Conservation (phyloP, 768 basidiomycete species). For the Tricholoma saponaceum region DNA sequence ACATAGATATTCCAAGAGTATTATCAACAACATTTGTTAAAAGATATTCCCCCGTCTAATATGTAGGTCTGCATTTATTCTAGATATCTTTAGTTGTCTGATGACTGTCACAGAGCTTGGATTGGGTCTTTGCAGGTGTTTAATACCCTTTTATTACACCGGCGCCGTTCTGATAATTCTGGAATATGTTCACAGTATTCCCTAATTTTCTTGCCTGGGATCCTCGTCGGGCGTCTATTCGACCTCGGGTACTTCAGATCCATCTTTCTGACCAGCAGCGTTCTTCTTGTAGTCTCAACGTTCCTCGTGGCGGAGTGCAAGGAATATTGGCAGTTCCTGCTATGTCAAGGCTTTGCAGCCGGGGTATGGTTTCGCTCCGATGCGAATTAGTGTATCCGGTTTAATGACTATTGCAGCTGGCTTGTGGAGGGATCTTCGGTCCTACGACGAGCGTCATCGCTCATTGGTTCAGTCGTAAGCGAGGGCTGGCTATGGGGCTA, state of each 20-base stretch:
- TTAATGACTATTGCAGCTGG: background rate
- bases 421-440: conserved; percentile 3
- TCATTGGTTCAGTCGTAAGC: conserved; percentile 1
- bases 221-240: conserved; percentile 48
- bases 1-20: conserved; percentile 73
- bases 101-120: conserved; percentile 55
- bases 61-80: conserved; percentile 41
- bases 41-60: conserved; percentile 48
- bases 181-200: conserved; percentile 42
- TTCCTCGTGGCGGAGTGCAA: conserved; percentile 2
- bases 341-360: conserved; percentile 2
- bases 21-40: conserved; percentile 54
- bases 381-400: background rate
- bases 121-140: conserved; percentile 72
- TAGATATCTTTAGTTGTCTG: background rate
- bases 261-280: background rate
- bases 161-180: background rate
- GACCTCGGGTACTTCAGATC: background rate
- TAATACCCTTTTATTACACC: background rate
- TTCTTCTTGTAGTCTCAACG: background rate
- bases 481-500: conserved; percentile 53
- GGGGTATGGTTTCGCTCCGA: background rate
- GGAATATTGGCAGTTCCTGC: conserved; percentile 2
- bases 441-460: background rate
- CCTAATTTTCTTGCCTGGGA: conserved; percentile 56